Percentiles rank a stretch among this genome's conserved stretches.
Conservation (phyloP, 1,284 basidiomycete genomes). For the Somion occarium region DNA sequence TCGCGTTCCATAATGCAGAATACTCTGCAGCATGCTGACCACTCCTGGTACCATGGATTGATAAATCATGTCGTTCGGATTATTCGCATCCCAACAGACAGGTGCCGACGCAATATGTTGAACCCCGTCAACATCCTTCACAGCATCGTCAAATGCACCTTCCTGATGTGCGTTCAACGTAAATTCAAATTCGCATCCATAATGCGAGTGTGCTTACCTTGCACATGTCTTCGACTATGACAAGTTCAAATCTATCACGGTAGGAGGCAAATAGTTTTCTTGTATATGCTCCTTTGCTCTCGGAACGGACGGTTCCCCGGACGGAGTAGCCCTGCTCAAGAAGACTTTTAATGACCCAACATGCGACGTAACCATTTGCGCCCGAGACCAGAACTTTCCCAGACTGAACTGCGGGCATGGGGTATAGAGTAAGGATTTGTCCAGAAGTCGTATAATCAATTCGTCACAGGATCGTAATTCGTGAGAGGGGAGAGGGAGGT, state of each 20-base stretch:
- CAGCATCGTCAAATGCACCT: conserved; percentile 30
- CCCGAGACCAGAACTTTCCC: conserved; percentile 27
- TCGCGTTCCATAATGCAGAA: conserved; percentile 27
- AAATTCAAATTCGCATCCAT: no score
- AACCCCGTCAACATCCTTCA: conserved; percentile 38
- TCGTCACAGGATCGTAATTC: no score
- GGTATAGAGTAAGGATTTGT: not conserved
- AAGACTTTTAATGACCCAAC: conserved; percentile 25
- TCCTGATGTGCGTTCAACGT: no score
- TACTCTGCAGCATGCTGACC: conserved; percentile 21
- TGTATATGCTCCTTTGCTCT: conserved; percentile 39
- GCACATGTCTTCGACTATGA: conserved; percentile 3
- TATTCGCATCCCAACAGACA: conserved; percentile 30
- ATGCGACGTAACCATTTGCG: conserved; percentile 28
- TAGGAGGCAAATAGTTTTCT: not conserved
- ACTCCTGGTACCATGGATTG: conserved; percentile 28
- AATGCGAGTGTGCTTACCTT: no score
- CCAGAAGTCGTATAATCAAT: no score
- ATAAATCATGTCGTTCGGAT: conserved; percentile 30
- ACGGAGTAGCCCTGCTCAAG: conserved; percentile 35
- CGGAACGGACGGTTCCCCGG: conserved; percentile 43
- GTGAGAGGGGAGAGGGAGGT: no score
- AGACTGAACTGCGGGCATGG: conserved; percentile 13
- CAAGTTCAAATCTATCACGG: conserved; percentile 2
- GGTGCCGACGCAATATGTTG: conserved; percentile 45